Conservation (phyloP, 441 rosid genomes). For the Populus hybrid region DNA sequence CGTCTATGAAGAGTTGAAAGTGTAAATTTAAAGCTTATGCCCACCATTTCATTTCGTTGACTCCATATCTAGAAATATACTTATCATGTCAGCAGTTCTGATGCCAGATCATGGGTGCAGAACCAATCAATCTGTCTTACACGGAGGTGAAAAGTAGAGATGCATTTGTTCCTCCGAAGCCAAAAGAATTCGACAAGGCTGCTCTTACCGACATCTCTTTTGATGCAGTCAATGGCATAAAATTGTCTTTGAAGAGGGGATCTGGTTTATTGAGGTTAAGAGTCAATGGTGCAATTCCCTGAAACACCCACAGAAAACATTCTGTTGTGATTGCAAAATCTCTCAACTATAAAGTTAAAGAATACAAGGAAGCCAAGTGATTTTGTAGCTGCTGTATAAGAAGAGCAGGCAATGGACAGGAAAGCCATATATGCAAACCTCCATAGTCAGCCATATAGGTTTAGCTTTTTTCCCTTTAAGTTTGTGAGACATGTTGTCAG, state of each 20-base stretch:
- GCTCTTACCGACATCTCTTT: conserved; percentile 63
- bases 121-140: conserved; percentile 4
- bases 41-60: not conserved
- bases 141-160: conserved; percentile 56
- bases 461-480: not conserved
- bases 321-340: not conserved
- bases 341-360: not conserved
- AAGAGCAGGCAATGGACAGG: not conserved
- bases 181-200: conserved; percentile 85
- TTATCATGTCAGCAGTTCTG: not conserved
- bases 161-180: conserved; percentile 93
- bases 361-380: not conserved
- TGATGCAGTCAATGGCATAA: conserved; percentile 65
- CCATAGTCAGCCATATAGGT: not conserved
- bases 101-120: not conserved
- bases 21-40: not conserved
- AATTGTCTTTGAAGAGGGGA: conserved; percentile 59
- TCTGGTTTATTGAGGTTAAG: conserved; percentile 74
- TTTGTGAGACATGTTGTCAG: not conserved
- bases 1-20: not conserved
- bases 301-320: conserved; percentile 24
- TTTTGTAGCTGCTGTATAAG: not conserved
- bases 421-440: not conserved
- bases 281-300: conserved; percentile 72
- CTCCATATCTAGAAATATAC: conserved; percentile 10